Base-by-base conservation (phyloP, 108 stramenopile genomes). In the Pseudonitzschia pungens region DNA sequence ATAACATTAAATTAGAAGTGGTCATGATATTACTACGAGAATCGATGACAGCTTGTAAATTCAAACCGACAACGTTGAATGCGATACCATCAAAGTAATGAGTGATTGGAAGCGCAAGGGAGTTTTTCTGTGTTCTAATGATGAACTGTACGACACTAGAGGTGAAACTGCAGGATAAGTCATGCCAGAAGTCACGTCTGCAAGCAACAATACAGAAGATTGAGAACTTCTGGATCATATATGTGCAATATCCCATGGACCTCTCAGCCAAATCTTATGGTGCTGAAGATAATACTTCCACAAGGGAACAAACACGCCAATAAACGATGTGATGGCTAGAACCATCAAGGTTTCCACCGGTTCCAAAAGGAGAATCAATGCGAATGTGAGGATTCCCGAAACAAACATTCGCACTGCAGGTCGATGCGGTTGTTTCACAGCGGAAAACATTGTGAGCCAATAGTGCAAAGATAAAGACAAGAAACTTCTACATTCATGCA, bases 171-270 rank as follows among this genome's bases (percentile, higher is more conserved):
- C 6, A 36, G n/a, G n/a, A n/a, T n/a, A n/a, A n/a, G n/a, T n/a
- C n/a, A n/a, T n/a, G n/a, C n/a, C n/a, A n/a, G n/a, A n/a, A n/a
- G n/a, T n/a, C n/a, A n/a, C n/a, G n/a, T n/a, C n/a, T n/a, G n/a
- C n/a, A n/a, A 36, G 36, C 36, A 36, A 36, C 6, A 6, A 5
- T 6, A 36, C 2, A 36, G 2, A 36, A 36, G 2, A 36, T 36
- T 2, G 6, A 36, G 6, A 36, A 36, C 36, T 36, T 36, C 36
- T 6, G 6, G 20, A n/a, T 51, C 50, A 72, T 32, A 72, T 59
- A 29, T 72, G 73, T 36, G 73, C 73, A 41, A 74, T 74, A 70
- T 91, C 91, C 91, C 91, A 92, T 14, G 88, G 86, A 33, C 91
- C 91, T 20, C 53, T 56, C 2, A 92, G 76, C 0, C 56, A 65